Evolutionary conservation across 495 filamentous ascomycete species (phyloP).

Genomic region (Peziza echinospora): DNA sequence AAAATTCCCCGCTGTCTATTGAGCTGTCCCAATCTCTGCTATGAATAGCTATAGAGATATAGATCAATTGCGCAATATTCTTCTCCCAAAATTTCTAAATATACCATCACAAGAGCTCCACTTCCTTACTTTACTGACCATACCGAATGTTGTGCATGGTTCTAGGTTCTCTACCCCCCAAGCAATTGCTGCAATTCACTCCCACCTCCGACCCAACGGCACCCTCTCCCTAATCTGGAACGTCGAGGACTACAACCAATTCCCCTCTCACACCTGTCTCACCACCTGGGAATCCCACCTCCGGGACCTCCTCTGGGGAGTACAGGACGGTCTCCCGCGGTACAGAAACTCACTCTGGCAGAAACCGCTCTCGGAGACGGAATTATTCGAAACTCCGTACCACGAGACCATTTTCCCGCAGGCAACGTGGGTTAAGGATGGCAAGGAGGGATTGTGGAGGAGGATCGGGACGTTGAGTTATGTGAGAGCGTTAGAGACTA

Average conservation of each 20-base stretch:
- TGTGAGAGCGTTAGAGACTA: constrained; percentile 28
- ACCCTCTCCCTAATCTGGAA: constrained; percentile 43
- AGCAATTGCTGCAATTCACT: constrained; percentile 35
- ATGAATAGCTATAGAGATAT: too few species aligned
- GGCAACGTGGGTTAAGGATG: too few species aligned
- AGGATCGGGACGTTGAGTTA: constrained; percentile 38
- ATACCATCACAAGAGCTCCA: too few species aligned
- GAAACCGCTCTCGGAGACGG: too few species aligned
- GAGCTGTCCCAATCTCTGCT: too few species aligned
- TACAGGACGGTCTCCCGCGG: constrained; percentile 31
- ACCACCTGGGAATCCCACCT: constrained; percentile 34
- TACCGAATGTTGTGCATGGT: too few species aligned
- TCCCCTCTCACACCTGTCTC: constrained; percentile 22
- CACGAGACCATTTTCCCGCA: too few species aligned
- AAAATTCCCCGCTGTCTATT: too few species aligned
- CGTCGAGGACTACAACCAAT: constrained; percentile 41
- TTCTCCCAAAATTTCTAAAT: too few species aligned
- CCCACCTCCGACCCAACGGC: constrained; percentile 30
- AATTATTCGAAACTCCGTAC: too few species aligned
- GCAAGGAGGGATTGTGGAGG: constrained; percentile 32
- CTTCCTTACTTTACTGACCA: too few species aligned
- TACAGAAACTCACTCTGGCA: constrained; percentile 25
- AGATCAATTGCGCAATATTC: too few species aligned
- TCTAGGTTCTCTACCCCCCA: constrained; percentile 38
- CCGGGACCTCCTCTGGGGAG: constrained; percentile 27